Evolutionary conservation across 208 protist genomes (phyloP).

Genomic region (Trypanosoma conorhini): DNA sequence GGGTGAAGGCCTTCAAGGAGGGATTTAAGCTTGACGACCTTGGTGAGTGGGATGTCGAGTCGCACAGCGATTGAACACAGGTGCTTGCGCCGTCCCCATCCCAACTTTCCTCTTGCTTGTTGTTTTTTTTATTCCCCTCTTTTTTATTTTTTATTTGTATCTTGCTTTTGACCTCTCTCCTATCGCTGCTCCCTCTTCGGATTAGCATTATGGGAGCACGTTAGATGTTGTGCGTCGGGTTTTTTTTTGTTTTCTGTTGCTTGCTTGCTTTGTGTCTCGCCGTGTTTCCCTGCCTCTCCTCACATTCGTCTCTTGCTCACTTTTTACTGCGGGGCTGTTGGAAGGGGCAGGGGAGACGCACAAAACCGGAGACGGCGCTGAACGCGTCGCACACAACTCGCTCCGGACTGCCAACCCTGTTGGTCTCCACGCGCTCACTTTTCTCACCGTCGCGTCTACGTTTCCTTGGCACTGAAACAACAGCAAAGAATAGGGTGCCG

Average conservation of each 20-base stretch:
- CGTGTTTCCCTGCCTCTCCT: neutral
- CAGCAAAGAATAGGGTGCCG: neutral
- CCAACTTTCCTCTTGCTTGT: neutral
- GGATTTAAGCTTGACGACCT: constrained; percentile 33
- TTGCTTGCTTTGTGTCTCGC: constrained; percentile 2
- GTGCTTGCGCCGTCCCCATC: neutral
- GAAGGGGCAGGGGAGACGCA: neutral
- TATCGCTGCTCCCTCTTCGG: too few species aligned
- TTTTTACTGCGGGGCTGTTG: neutral
- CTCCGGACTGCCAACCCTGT: neutral
- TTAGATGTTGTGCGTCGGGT: too few species aligned
- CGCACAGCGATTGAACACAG: constrained; percentile 7
- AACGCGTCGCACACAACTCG: neutral
- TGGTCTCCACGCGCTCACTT: neutral
- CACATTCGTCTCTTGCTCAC: too few species aligned
- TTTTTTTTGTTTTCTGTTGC: constrained; percentile 16
- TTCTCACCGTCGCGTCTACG: neutral
- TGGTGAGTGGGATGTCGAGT: constrained; percentile 23
- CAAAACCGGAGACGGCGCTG: neutral
- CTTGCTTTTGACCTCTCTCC: too few species aligned
- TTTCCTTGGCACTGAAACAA: neutral
- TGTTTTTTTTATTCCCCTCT: constrained; percentile 11
- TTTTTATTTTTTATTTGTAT: constrained; percentile 17
- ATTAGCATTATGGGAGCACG: too few species aligned
- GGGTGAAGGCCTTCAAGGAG: constrained; percentile 72